These are phyloP conservation scores for Nannochloropsis limnetica DNA, from an alignment of 352 stramenopile genomes.

Conservation along the genomic window DNA sequence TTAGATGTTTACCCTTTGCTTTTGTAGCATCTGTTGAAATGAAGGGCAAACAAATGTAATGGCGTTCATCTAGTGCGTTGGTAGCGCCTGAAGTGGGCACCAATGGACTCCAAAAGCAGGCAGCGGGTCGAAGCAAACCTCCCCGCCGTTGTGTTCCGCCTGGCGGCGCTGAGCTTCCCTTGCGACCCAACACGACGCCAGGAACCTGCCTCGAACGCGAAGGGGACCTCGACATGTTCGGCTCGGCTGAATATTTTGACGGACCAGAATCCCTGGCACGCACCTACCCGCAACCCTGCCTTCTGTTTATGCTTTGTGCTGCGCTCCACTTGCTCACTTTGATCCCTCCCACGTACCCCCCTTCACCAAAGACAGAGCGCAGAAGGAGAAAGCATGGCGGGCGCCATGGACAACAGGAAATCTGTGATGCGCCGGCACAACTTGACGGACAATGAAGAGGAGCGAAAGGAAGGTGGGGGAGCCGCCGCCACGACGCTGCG, in stretches of 20 bases:
- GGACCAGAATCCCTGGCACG: not conserved
- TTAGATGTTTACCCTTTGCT: too few species aligned
- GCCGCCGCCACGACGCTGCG: not conserved
- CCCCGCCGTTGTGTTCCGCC: too few species aligned
- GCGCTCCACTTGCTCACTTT: not conserved
- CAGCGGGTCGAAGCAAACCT: too few species aligned
- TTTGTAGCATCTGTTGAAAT: too few species aligned
- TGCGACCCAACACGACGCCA: not conserved
- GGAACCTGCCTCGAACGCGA: not conserved
- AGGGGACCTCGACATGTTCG: not conserved
- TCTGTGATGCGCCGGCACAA: not conserved
- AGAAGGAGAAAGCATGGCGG: not conserved
- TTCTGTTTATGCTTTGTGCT: not conserved
- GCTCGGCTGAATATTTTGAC: not conserved
- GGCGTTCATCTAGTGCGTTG: too few species aligned
- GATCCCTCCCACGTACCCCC: not conserved
- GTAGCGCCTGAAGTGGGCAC: too few species aligned
- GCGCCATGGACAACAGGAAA: not conserved
- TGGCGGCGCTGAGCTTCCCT: not conserved
- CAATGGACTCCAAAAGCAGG: too few species aligned
- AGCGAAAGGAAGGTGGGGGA: not conserved
- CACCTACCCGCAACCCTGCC: not conserved
- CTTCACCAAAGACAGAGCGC: not conserved
- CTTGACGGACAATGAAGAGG: not conserved
- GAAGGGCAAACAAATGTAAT: too few species aligned